Evolutionary conservation across 2,329 filamentous ascomycete species (phyloP), one percentile per base, ranked within the genome.

Genomic region (Trichoderma guizhouense): DNA sequence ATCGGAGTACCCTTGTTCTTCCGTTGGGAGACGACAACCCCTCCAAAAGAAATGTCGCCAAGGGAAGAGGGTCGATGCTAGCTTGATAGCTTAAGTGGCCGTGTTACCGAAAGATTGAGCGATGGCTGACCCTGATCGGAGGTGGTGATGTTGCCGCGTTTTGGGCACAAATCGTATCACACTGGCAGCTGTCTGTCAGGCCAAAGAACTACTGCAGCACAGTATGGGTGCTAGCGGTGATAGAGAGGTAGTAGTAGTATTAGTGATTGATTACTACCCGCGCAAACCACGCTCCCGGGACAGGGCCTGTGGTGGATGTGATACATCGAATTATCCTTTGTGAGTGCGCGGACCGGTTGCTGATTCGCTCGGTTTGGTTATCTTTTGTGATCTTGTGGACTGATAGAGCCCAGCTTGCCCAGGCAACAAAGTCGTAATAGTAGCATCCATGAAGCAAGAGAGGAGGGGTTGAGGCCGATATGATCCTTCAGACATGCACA

Each of bases 51-150:
- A 47, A 18, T 36, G 53, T 32, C 18, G 55, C n/a, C 55, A 60
- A 60, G 55, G 28, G n/a, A 26, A 62, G 55, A 61, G 28, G 57
- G 67, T 53, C 39, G 57, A 69, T 69, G 67, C 57, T 69, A 62
- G 57, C 39, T 47, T 30, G 57, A 53, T 62, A 69, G 67, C 67
- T 69, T 69, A 61, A 69, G 57, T 30, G 39, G 67, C 67, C 67
- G 67, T 51, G 67, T 62, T 47, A 62, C 67, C 67, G 67, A 69
- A 69, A 61, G 57, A 36, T 60, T 43, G 36, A 51, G 7, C 24
- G 53, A 51, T 26, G 63, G 28, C 63, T 55, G 43, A 30, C 28
- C 47, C 51, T 60, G 53, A 68, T 47, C 65, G 24, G 30, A 60
- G 36, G 58, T 43, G 55, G 58, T 47, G 36, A 39, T 69, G n/a